Evolutionary conservation across 441 rosid species (phyloP), one percentile per base, ranked within the genome.

Genomic region (Geranium incanum): DNA sequence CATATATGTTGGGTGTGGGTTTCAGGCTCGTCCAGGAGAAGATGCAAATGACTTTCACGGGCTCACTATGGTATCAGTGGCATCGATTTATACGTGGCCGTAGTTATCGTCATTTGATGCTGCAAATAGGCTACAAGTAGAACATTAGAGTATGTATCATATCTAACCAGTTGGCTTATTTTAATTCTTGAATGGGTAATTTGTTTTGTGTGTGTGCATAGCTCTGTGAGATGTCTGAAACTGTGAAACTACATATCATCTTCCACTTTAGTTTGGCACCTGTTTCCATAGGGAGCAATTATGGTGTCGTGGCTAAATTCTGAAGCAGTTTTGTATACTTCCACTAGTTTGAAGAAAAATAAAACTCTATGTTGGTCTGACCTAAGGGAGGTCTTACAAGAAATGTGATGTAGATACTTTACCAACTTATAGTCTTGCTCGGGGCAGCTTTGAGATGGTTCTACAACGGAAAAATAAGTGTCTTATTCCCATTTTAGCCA

Each of bases 51-150:
- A 88, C 79, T 83, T 84, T 78, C 78, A 66, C n/a, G 72, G 74
- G 72, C 69, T 75, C 76, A 69, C 74, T 87, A 43, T 84, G 67
- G 75, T 90, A 72, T 81, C 70, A 72, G 75, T 95, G 99, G 99
- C 99, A 90, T 69, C 81, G 91, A 75, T 38, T 83, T 55, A 77
- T 95, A 39, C 89, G 96, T 3, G 95, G 96, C 66, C 96, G 99
- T 73, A 84, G 86, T 79, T 95, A 95, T 81, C 96, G 93, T 57
- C 99, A 92, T 74, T 82, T 92, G 88, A 88, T 95, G 97, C 84
- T 83, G 73, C 86, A 89, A 84, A 83, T 72, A 70, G 88, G 92
- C 78, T 85, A 82, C 48, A 86, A 79, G 72, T 70, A 76, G 72
- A 75, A 68, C 68, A 68, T 68, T 36, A 36, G 28, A 68, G 78